Evolutionary conservation across 768 basidiomycete species (phyloP).

Genomic region (Symmetrospora coprosmae): DNA sequence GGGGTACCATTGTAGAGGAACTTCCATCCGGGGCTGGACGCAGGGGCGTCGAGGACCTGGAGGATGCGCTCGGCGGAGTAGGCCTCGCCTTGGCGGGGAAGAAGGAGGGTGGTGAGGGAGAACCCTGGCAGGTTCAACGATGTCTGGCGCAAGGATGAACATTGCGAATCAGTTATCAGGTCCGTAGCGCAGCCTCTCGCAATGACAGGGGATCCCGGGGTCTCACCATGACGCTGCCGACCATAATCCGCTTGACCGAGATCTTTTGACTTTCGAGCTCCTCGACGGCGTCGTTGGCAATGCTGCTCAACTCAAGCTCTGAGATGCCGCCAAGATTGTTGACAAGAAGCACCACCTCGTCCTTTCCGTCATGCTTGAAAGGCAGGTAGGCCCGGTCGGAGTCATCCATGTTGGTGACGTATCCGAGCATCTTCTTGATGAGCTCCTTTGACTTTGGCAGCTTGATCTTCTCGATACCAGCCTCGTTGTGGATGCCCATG

Average conservation of each 20-base stretch:
- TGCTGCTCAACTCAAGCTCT: slow-evolving; percentile 32
- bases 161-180: not conserved
- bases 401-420: slow-evolving; percentile 37
- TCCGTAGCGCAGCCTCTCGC: not conserved
- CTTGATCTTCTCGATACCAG: slow-evolving; percentile 37
- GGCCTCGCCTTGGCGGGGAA: slow-evolving; percentile 33
- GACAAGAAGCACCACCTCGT: slow-evolving; percentile 38
- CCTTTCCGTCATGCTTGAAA: slow-evolving; percentile 36
- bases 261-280: slow-evolving; percentile 27
- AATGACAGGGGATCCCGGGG: too few relatives aligned
- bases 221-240: slow-evolving; percentile 19
- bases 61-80: slow-evolving; percentile 36
- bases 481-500: slow-evolving; percentile 41
- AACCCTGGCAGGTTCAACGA: slow-evolving; percentile 42
- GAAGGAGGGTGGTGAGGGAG: slow-evolving; percentile 38
- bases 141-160: slow-evolving; percentile 26
- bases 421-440: slow-evolving; percentile 36
- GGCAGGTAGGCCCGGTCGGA: slow-evolving; percentile 38
- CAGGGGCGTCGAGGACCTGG: slow-evolving; percentile 36
- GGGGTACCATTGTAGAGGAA: slow-evolving; percentile 18
- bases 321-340: slow-evolving; percentile 38
- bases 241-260: slow-evolving; percentile 31
- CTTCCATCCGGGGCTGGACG: slow-evolving; percentile 32
- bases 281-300: slow-evolving; percentile 29
- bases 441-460: slow-evolving; percentile 33